Conservation (phyloP, 2,329 filamentous ascomycete species). For the Zarea fungicola region DNA sequence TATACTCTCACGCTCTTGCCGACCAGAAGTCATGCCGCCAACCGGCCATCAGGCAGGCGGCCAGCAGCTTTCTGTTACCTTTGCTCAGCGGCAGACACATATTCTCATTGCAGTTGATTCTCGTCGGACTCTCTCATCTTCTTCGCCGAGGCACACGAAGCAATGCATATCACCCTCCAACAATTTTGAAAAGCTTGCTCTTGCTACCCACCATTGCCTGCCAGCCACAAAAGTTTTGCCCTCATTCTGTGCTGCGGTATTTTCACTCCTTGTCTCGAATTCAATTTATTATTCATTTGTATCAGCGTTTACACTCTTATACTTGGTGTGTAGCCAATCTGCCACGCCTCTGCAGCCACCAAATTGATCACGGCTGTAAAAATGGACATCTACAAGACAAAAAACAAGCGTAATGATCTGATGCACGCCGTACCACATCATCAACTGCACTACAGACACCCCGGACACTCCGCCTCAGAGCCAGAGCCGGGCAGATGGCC, state of each 20-base stretch:
- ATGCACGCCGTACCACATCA: not conserved
- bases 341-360: too few species aligned
- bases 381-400: too few species aligned
- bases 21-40: not conserved
- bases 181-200: slow-evolving; percentile 12
- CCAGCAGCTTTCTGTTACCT: not conserved
- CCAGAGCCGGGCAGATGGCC: slow-evolving; percentile 2
- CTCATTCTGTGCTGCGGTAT: not conserved
- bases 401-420: not conserved
- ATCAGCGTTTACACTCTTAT: slow-evolving; percentile 5
- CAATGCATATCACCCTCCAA: slow-evolving; percentile 10
- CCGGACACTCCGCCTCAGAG: not conserved
- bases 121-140: too few species aligned
- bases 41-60: not conserved
- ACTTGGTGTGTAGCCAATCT: not conserved
- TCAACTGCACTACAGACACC: not conserved
- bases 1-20: slow-evolving; percentile 7
- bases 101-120: too few species aligned
- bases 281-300: slow-evolving; percentile 8
- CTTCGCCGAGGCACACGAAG: slow-evolving; percentile 1
- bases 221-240: not conserved
- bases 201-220: slow-evolving; percentile 1
- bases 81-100: too few species aligned
- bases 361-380: too few species aligned
- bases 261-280: not conserved